Conservation (phyloP, 2,329 filamentous ascomycete genomes). For the Cladophialophora yegresii region DNA sequence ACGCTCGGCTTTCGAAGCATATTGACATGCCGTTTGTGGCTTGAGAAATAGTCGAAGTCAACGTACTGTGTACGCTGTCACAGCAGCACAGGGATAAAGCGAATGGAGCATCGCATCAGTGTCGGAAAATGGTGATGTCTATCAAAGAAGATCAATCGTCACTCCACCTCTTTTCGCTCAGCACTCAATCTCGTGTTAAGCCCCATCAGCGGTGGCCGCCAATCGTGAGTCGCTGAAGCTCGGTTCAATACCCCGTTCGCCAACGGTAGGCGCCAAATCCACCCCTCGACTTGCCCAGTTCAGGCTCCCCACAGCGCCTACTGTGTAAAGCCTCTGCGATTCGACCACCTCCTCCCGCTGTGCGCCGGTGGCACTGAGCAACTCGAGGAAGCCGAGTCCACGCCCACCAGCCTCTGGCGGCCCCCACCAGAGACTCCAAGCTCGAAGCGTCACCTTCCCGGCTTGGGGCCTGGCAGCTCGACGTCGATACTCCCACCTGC, state of each 20-base stretch:
- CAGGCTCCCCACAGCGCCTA: slow-evolving; percentile 8
- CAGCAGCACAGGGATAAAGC: background rate
- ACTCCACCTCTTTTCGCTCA: slow-evolving; percentile 13
- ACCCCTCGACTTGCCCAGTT: slow-evolving; percentile 3
- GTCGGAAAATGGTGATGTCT: slow-evolving; percentile 1
- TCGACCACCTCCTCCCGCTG: slow-evolving; percentile 19
- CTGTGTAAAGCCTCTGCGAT: background rate
- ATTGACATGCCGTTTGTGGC: background rate
- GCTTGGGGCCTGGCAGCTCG: slow-evolving; percentile 13
- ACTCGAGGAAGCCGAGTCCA: slow-evolving; percentile 4
- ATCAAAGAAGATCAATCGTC: slow-evolving; percentile 3
- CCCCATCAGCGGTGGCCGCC: slow-evolving; percentile 6
- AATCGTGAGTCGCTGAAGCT: slow-evolving; percentile 1
- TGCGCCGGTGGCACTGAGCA: slow-evolving; percentile 27
- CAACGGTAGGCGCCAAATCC: slow-evolving; percentile 7
- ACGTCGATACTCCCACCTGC: slow-evolving; percentile 13
- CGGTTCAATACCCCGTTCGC: slow-evolving; percentile 7
- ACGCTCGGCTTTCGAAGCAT: background rate
- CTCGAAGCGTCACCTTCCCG: slow-evolving; percentile 6
- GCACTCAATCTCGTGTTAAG: slow-evolving; percentile 12
- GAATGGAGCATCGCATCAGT: background rate
- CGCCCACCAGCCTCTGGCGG: background rate
- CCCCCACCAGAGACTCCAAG: slow-evolving; percentile 3
- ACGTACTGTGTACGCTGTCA: background rate
- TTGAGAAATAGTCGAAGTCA: background rate